Base-by-base conservation (phyloP, 129 eudicot species). In the Artemisia argyi region DNA sequence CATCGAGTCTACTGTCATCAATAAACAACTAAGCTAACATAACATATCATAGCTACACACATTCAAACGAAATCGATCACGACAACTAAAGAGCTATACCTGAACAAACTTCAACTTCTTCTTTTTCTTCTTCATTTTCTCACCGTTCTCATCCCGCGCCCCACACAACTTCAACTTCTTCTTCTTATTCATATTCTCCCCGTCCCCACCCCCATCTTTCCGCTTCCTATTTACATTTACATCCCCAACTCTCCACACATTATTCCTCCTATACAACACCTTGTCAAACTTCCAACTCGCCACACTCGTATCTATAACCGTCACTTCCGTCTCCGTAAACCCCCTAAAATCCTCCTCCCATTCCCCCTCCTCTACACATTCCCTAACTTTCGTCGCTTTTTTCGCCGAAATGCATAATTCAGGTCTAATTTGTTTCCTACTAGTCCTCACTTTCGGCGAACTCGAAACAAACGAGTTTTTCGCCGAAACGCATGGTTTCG, bases 231-330 rank as follows among this genome's bases (percentile, higher is more conserved):
- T 92, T 79, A 75, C 89, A 73, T 78, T 92, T 79, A 75, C 89
- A 73, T 93, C 98, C 60, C 94, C 79, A 67, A 85, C 83, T 58
- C 81, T 87, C 98, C 98, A 93, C 54, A 83, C 95, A 77, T 87
- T 88, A 80, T 85, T 89, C 80, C 84, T 93, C 81, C 98, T 85
- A 59, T 77, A 93, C 85, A 93, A 78, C 85, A 88, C 5, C 83
- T 83, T 85, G 65, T 93, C 98, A 66, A 78, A 85, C 66, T 93
- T 93, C 98, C 98, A 93, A 39, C 60, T 58, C 19, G 74, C 71
- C 75, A 72, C 86, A 56, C 98, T 93, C 17, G 98, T 87, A 61
- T 93, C 96, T 0, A 93, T 89, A 54, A 92, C 88, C 8, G 87
- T 84, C 26, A 92, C 98, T 72, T 92, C 98, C 13, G 90, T 89